Conservation (phyloP, 768 basidiomycete species). For the Leucosporidium scottii region DNA sequence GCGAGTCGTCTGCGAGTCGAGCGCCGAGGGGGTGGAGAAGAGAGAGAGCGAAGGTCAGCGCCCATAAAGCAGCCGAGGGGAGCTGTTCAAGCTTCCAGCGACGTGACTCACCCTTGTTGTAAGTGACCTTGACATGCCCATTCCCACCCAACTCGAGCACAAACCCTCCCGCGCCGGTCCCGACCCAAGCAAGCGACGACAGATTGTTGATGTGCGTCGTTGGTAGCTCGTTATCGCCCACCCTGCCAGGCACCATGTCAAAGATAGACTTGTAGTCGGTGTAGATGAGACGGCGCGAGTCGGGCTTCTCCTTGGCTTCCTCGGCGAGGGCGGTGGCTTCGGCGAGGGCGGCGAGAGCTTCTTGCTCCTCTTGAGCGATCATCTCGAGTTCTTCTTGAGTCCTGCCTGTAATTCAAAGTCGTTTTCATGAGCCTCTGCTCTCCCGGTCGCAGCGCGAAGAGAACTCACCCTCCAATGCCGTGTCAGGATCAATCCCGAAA, state of each 20-base stretch:
- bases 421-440: too few species aligned
- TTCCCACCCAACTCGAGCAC: constrained; percentile 67
- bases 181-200: constrained; percentile 58
- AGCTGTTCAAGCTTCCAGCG: too few species aligned
- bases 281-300: constrained; percentile 47
- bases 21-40: too few species aligned
- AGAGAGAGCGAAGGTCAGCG: too few species aligned
- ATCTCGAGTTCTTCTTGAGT: background rate
- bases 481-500: constrained; percentile 72
- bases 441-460: background rate
- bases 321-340: background rate
- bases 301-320: background rate
- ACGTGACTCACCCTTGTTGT: too few species aligned
- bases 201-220: constrained; percentile 38
- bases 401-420: too few species aligned
- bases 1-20: too few species aligned
- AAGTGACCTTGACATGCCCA: constrained; percentile 56
- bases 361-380: constrained; percentile 40
- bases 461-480: constrained; percentile 56
- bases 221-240: constrained; percentile 29
- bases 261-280: constrained; percentile 55
- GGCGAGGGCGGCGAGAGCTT: background rate
- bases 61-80: too few species aligned
- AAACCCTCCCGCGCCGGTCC: constrained; percentile 62
- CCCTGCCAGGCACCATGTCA: constrained; percentile 4